Conservation (phyloP, 208 protist genomes). For the Leishmania lainsoni region DNA sequence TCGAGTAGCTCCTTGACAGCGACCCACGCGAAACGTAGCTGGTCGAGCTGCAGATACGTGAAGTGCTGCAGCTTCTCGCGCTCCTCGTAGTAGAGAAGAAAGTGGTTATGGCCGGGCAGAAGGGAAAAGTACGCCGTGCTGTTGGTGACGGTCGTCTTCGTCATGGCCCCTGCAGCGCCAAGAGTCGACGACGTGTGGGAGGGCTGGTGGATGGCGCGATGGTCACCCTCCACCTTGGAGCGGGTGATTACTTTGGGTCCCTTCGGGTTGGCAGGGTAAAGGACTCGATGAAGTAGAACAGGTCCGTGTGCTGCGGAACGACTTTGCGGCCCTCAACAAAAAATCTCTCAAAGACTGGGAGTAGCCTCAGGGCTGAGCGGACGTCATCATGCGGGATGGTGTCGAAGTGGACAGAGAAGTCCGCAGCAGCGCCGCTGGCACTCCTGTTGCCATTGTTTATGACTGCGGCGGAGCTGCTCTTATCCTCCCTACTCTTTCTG, state of each 20-base stretch:
- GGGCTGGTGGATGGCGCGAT: slow-evolving; percentile 17
- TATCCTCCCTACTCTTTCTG: not conserved
- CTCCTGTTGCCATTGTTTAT: slow-evolving; percentile 3
- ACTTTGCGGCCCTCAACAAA: slow-evolving; percentile 54
- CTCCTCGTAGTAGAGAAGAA: slow-evolving; percentile 74
- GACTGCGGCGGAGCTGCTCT: not conserved
- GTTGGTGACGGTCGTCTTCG: slow-evolving; percentile 46
- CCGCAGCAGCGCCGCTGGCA: not conserved
- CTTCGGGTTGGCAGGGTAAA: slow-evolving; percentile 71
- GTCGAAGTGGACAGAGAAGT: slow-evolving; percentile 2
- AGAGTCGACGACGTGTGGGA: slow-evolving; percentile 17
- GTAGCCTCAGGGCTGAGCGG: slow-evolving; percentile 35
- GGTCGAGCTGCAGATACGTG: slow-evolving; percentile 77
- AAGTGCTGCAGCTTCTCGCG: slow-evolving; percentile 47
- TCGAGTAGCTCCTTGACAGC: slow-evolving; percentile 73
- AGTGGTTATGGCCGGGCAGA: slow-evolving; percentile 64
- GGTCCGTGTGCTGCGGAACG: slow-evolving; percentile 50
- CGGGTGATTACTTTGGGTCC: slow-evolving; percentile 61
- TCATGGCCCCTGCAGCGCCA: slow-evolving; percentile 17
- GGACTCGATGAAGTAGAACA: slow-evolving; percentile 49
- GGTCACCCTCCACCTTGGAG: slow-evolving; percentile 57
- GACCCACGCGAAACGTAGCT: slow-evolving; percentile 74
- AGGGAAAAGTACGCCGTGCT: slow-evolving; percentile 68
- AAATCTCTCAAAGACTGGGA: slow-evolving; percentile 55
- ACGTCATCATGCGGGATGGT: slow-evolving; percentile 26